Base-by-base conservation (phyloP, 768 basidiomycete species). In the Mrakia gelida region DNA sequence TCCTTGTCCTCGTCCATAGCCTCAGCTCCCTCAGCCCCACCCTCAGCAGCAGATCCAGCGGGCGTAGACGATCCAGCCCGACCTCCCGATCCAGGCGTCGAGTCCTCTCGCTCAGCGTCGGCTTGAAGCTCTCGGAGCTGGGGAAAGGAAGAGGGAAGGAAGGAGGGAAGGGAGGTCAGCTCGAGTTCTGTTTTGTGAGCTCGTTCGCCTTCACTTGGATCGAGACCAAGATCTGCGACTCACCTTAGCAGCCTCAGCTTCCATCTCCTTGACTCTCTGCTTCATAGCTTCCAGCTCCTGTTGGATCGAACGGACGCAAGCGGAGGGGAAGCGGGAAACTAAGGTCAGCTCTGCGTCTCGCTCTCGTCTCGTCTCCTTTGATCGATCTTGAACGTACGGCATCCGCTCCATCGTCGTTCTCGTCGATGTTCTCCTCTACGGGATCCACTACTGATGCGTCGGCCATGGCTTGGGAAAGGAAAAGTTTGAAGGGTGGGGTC, bases 1-100 rank as follows among this genome's bases (percentile, higher is more conserved):
- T 90, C 87, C 84, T 90, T 92, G 49, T 95, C 95, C 82, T 97
- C 94, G 81, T 94, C 94, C 0, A 89, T 90, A 81, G 92, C 49
- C 83, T 85, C 80, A 45, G 30, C 71, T 30, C 43, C 73, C 88
- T 89, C 81, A 89, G 86, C 82, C 90, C 38, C 38, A 3, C 90
- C 81, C 65, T 78, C 81, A 78, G 89, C 91, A 13, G 71, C 49
- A 34, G 45, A 73, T 1, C 76, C 75, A 34, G 77, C 75, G 18
- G 79, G 75, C 21, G 59, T 38, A 32, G 71, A 65, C 45, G 74
- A 79, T n/a, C 71, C 77, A 38, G 72, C 79, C 62, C 78, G 79
- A 32, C 81, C 81, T 52, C 75, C 34, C 26, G 67, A 71, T 41
- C 79, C 80, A 45, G 76, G 62, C 0, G 72, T 70, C 7, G 78